phyloP scores from a whole-genome alignment of 78 protist genomes.

The Chrysochromulina parva region DNA sequence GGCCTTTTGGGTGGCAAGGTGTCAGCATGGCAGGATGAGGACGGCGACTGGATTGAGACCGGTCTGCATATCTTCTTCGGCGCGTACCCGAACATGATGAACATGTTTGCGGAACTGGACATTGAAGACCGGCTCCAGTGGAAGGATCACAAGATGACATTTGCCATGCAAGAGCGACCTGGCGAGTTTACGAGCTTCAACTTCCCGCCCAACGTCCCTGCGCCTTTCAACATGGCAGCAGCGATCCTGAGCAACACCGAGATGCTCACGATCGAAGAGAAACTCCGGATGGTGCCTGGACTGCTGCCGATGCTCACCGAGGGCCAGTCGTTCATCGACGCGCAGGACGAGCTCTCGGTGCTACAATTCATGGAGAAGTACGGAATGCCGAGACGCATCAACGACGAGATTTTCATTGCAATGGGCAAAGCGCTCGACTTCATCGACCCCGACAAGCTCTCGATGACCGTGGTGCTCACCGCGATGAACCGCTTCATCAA shows the following conservation, averaged over 20 bases:
- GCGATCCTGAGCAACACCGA: constrained; percentile 50
- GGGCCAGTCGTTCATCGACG: constrained; percentile 39
- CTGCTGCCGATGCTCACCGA: constrained; percentile 40
- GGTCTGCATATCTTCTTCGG: constrained; percentile 64
- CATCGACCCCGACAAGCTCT: constrained; percentile 53
- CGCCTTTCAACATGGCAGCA: constrained; percentile 49
- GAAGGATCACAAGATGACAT: constrained; percentile 55
- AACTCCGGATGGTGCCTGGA: constrained; percentile 34
- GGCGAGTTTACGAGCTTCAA: constrained; percentile 55
- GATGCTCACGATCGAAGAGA: constrained; percentile 50
- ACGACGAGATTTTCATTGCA: constrained; percentile 48
- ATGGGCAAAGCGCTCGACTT: constrained; percentile 60
- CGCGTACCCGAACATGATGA: constrained; percentile 62
- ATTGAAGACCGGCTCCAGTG: constrained; percentile 56
- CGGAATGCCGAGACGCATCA: constrained; percentile 47
- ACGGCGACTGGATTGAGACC: constrained; percentile 62
- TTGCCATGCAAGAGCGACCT: constrained; percentile 33
- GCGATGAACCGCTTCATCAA: constrained; percentile 50
- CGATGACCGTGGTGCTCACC: constrained; percentile 53
- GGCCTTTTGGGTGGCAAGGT: constrained; percentile 45
- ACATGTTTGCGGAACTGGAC: constrained; percentile 46
- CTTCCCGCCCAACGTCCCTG: constrained; percentile 46
- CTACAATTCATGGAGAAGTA: constrained; percentile 30
- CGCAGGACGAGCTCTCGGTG: constrained; percentile 39
- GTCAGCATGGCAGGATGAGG: constrained; percentile 57